These are phyloP conservation scores for Strobilomyces confusus DNA, from an alignment of 768 basidiomycete genomes.

Conservation along the genomic window DNA sequence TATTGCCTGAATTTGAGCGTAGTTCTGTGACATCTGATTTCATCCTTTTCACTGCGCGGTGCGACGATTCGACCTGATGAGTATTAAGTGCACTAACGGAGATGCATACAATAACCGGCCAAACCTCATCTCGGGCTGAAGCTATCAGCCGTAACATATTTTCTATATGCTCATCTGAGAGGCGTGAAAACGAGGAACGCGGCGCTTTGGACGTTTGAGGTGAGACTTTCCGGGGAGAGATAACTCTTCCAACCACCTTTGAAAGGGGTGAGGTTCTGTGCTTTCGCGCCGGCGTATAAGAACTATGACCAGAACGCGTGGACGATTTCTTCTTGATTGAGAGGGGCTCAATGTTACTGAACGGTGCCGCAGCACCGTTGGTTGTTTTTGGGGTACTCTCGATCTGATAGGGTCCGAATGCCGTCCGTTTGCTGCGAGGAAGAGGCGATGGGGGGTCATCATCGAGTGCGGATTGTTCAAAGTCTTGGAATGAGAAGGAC, in stretches of 20 bases:
- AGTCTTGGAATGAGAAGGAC: constrained; percentile 25
- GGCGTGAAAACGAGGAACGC: constrained; percentile 20
- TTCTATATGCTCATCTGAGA: constrained; percentile 38
- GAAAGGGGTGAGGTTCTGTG: constrained; percentile 52
- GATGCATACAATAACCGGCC: not conserved
- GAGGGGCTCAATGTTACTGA: constrained; percentile 62
- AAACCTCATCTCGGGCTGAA: constrained; percentile 65
- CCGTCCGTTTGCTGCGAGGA: constrained; percentile 69
- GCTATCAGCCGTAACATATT: constrained; percentile 46
- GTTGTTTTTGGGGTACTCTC: constrained; percentile 51
- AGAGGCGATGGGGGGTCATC: constrained; percentile 43
- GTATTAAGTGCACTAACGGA: constrained; percentile 1
- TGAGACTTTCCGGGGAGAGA: constrained; percentile 52
- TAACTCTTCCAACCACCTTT: constrained; percentile 38
- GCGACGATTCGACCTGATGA: constrained; percentile 64
- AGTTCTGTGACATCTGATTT: constrained; percentile 60
- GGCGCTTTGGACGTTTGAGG: constrained; percentile 44
- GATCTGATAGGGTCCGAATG: constrained; percentile 53
- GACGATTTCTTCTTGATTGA: constrained; percentile 85
- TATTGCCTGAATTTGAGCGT: constrained; percentile 13
- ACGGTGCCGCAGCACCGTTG: constrained; percentile 32
- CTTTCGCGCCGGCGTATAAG: constrained; percentile 35
- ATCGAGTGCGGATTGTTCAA: constrained; percentile 26
- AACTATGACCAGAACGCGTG: constrained; percentile 41
- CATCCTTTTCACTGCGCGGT: constrained; percentile 70